Percentiles rank a stretch among this genome's conserved stretches.
Conservation (phyloP, 2,329 filamentous ascomycete species). For the Sporothrix dimorphospora region DNA sequence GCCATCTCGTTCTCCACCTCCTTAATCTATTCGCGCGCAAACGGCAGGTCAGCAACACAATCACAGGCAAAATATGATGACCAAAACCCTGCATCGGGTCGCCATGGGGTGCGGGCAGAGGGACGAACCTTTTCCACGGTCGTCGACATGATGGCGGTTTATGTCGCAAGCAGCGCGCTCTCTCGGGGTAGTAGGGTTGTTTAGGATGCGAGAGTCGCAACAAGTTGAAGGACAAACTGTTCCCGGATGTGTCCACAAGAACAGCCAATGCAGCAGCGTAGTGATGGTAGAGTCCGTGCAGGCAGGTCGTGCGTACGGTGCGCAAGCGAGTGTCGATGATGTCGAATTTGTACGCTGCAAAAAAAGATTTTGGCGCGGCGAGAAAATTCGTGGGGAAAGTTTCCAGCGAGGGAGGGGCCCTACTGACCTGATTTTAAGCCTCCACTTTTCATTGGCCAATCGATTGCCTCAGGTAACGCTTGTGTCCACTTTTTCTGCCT, state of each 20-base stretch:
- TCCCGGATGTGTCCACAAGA: neutral
- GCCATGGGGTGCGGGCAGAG: no score
- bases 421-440: neutral
- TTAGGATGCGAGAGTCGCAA: neutral
- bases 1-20: constrained; percentile 98
- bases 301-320: neutral
- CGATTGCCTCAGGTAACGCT: neutral
- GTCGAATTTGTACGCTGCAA: constrained; percentile 20
- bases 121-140: constrained; percentile 85
- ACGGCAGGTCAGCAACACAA: constrained; percentile 26
- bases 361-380: constrained; percentile 33
- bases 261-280: neutral
- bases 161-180: constrained; percentile 18
- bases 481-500: neutral
- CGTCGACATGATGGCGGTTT: constrained; percentile 76
- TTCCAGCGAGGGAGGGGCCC: constrained; percentile 14
- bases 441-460: constrained; percentile 15
- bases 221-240: neutral
- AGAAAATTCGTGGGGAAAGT: constrained; percentile 32
- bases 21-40: constrained; percentile 70
- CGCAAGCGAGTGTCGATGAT: neutral
- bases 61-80: neutral
- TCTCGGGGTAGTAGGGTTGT: neutral
- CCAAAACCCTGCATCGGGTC: neutral
- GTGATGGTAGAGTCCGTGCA: neutral